Percentiles rank a stretch among this genome's conserved stretches.
phyloP scores from a whole-genome alignment of 2,329 filamentous ascomycete genomes.

The Elsinoe necatrix region DNA sequence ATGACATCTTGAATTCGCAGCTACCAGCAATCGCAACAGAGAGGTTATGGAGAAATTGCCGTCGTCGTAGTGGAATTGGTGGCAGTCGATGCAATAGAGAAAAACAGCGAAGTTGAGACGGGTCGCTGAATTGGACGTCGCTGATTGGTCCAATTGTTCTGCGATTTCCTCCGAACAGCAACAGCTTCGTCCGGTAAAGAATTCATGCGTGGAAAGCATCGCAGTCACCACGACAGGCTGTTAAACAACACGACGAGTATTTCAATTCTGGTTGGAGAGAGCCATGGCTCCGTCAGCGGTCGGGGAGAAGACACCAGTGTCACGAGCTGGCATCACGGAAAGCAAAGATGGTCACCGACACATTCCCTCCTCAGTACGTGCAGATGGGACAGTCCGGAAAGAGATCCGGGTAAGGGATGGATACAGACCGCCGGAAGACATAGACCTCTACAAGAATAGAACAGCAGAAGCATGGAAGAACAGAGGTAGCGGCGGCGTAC shows the following conservation, averaged over 20 bases:
- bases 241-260: too few species aligned
- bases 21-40: not conserved
- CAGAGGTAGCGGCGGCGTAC: conserved; percentile 59
- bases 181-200: not conserved
- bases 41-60: conserved; percentile 17
- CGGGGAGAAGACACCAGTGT: conserved; percentile 58
- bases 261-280: not conserved
- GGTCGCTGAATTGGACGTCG: not conserved
- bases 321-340: conserved; percentile 56
- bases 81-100: not conserved
- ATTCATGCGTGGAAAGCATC: not conserved
- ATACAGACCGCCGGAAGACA: conserved; percentile 88
- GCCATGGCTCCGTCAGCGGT: not conserved
- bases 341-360: conserved; percentile 69
- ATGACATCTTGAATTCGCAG: conserved; percentile 44
- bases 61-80: not conserved
- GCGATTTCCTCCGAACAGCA: conserved; percentile 17
- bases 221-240: too few species aligned
- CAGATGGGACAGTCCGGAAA: conserved; percentile 85
- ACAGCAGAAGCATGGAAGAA: conserved; percentile 78
- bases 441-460: conserved; percentile 91
- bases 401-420: conserved; percentile 92
- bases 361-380: conserved; percentile 76
- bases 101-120: conserved; percentile 24
- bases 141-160: conserved; percentile 11